Evolutionary conservation across 345 rosid genomes (phyloP), one percentile per base, ranked within the genome.

Genomic region (Citrus mangshanensis): DNA sequence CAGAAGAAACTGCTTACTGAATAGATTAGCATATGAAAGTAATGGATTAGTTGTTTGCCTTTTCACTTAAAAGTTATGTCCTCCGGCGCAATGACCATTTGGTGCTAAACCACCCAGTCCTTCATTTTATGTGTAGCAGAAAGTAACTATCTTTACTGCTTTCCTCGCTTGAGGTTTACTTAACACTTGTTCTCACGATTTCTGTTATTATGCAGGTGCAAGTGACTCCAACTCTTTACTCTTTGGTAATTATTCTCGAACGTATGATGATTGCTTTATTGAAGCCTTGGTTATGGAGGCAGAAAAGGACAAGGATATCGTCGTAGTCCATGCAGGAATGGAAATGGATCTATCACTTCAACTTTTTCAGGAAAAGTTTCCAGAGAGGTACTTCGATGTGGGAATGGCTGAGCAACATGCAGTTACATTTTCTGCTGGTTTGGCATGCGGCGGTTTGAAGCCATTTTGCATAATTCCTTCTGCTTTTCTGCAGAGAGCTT

Each of bases 381-480:
- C 96, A 8, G 93, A 90, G 40, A 88, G 79, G 69, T 95, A 81
- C 84, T 95, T 95, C 35, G 94, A 92, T 80, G 93, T 93, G 59
- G 97, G 98, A 83, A 91, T 95, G 93, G 96, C 97, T 40, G 99
- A 95, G 77, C 98, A 95, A 78, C 98, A 93, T 66, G 97, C 97
- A 51, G 97, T 93, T 77, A 95, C 99, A 79, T 95, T 95, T 88
- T 89, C 98, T n/a, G 95, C 98, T 72, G 98, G 99, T 79, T 88
- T 95, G 78, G 84, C 97, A 24, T 91, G 97, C 68, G 98, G 97
- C 21, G 97, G 99, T 56, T 85, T 95, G 83, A 95, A 93, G 83
- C 99, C 99, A 75, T 95, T 93, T 82, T 95, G 98, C 84, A 85
- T 93, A 62, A 90, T 95, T 60, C 93, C 97, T 56, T 95, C 99